These are phyloP conservation scores for Albizia julibrissin DNA, from an alignment of 306 rosid genomes.

Conservation along the genomic window DNA sequence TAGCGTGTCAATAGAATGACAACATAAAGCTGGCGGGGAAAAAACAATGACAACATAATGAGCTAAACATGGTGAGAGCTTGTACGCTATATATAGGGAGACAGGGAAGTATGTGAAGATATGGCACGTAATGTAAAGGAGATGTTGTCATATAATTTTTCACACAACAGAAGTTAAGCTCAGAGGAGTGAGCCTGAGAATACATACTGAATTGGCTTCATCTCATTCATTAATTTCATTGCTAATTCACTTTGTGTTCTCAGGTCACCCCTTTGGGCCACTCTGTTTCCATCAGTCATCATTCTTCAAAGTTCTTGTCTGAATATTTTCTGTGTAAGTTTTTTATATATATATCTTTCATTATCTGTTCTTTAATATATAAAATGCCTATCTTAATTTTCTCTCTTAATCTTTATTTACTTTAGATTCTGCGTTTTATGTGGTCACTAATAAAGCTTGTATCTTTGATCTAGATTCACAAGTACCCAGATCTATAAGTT, in stretches of 20 bases:
- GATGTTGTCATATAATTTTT: too few relatives aligned
- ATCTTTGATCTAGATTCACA: not conserved
- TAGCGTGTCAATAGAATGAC: not conserved
- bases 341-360: too few relatives aligned
- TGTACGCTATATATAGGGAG: too few relatives aligned
- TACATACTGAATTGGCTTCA: not conserved
- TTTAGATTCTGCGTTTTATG: not conserved
- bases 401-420: not conserved
- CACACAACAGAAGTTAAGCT: not conserved
- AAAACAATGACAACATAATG: not conserved
- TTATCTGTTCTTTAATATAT: too few relatives aligned
- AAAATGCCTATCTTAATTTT: too few relatives aligned
- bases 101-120: too few relatives aligned
- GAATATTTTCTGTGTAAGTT: not conserved
- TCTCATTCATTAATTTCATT: not conserved
- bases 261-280: constrained; percentile 23
- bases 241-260: constrained; percentile 17
- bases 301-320: not conserved
- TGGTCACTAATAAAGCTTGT: not conserved
- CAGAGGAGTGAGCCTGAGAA: constrained; percentile 18
- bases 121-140: too few relatives aligned
- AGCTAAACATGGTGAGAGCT: not conserved
- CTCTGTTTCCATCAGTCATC: not conserved
- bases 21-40: not conserved
- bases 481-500: not conserved